Evolutionary conservation across 2,329 filamentous ascomycete species (phyloP), one percentile per base, ranked within the genome.

Genomic region (Stenocarpella maydis): DNA sequence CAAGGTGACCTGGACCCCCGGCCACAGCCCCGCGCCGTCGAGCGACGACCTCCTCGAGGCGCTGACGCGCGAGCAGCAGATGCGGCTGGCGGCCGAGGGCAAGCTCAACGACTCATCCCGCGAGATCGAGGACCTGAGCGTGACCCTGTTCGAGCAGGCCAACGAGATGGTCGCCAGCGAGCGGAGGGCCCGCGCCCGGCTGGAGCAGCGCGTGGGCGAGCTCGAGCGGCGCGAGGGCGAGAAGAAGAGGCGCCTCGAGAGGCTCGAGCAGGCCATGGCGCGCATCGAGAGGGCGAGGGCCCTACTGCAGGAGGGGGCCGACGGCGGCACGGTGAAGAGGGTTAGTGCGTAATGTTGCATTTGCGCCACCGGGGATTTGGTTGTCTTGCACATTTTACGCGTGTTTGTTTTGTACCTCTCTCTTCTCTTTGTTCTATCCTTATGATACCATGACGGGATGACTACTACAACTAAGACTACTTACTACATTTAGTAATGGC

Each of bases 151-250:
- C 78, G 90, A 92, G 81, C 90, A 95, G 82, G 93, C 93, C 64
- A 96, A 96, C 78, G 90, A 94, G 80, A 96, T 96, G 93, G 93
- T 96, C 24, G 92, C 93, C 2, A 84, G 86, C 21, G 93, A 96
- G 83, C 83, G 93, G 52, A 86, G 88, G 68, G 91, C 91, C 41
- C 83, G 92, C 69, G 91, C 91, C 7, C 87, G 86, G 75, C 84
- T 96, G 28, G 91, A 94, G 80, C 89, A 91, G 77, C 82, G 91
- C 47, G 86, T 96, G 9, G 86, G 83, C 69, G 83, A 90, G 75
- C 80, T 96, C 26, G 92, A 95, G 81, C 82, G 84, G 74, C 83
- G 92, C 71, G 93, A 95, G 70, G 80, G 78, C 58, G 92, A 94
- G 73, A 93, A 94, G 83, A 84, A 86, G 74, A 84, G 83, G 69